Conservation (phyloP, 257 asterid genomes). For the Buddleja alternifolia region DNA sequence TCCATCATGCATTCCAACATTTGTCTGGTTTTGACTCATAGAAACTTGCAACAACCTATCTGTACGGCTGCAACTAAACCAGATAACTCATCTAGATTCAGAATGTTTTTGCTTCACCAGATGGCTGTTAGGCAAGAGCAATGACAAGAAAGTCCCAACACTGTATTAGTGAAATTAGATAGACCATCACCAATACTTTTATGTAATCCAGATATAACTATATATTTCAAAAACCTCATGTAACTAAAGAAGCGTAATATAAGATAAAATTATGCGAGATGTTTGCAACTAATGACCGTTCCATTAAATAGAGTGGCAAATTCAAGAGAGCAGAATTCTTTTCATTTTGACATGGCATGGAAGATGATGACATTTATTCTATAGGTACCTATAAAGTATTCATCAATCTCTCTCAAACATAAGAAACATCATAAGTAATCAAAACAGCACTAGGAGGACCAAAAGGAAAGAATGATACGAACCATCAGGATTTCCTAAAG, state of each 20-base stretch:
- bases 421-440: slow-evolving; percentile 16
- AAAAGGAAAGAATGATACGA: slow-evolving; percentile 41
- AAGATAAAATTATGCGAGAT: too few species aligned
- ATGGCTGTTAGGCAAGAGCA: slow-evolving; percentile 7
- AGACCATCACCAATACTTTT: too few species aligned
- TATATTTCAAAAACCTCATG: too few species aligned
- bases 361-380: slow-evolving; percentile 18
- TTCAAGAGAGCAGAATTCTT: slow-evolving; percentile 1
- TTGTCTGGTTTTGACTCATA: slow-evolving; percentile 1
- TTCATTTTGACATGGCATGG: slow-evolving; percentile 6
- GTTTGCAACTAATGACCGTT: neutral
- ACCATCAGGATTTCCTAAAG: slow-evolving; percentile 99
- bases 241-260: too few species aligned
- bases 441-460: slow-evolving; percentile 2
- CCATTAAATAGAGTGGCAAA: neutral
- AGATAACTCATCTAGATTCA: slow-evolving; percentile 15
- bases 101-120: neutral
- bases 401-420: slow-evolving; percentile 18
- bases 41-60: neutral
- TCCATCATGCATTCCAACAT: neutral
- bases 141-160: neutral
- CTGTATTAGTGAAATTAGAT: neutral
- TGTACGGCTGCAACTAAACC: slow-evolving; percentile 1
- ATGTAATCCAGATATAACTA: too few species aligned
- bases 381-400: slow-evolving; percentile 6